These are phyloP conservation scores for Penicillium ochrochloron DNA, from an alignment of 495 filamentous ascomycete species.

Conservation along the genomic window DNA sequence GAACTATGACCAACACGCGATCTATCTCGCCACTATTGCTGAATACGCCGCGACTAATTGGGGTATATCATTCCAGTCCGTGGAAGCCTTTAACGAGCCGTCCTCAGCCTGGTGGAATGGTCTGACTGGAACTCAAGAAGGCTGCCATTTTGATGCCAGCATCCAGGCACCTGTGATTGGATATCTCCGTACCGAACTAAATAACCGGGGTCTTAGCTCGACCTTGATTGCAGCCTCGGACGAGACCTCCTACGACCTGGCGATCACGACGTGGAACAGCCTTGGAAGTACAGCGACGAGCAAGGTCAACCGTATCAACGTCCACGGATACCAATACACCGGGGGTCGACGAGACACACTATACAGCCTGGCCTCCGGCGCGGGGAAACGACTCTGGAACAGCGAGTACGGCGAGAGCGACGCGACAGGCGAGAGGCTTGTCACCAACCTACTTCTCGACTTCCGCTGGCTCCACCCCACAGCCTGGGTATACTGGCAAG, in stretches of 20 bases:
- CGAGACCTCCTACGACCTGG: conserved; percentile 16
- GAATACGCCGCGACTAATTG: conserved; percentile 18
- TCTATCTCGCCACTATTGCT: conserved; percentile 22
- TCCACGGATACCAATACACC: conserved; percentile 16
- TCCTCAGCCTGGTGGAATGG: conserved; percentile 19
- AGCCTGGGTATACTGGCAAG: conserved; percentile 25
- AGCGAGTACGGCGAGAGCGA: conserved; percentile 25
- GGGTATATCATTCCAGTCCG: conserved; percentile 22
- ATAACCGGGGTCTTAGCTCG: conserved; percentile 11
- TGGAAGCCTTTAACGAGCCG: conserved; percentile 25
- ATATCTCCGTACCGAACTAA: conserved; percentile 13
- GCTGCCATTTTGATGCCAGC: conserved; percentile 18
- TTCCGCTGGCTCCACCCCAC: conserved; percentile 13
- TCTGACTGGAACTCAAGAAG: conserved; percentile 19
- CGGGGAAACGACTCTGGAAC: conserved; percentile 20
- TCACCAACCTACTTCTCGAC: conserved; percentile 16
- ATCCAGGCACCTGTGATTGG: conserved; percentile 17
- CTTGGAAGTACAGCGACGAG: conserved; percentile 12
- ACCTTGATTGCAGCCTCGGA: conserved; percentile 21
- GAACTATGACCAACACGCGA: conserved; percentile 23
- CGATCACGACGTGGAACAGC: conserved; percentile 17
- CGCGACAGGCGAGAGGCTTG: conserved; percentile 7
- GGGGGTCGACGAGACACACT: conserved; percentile 16
- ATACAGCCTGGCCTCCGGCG: conserved; percentile 13
- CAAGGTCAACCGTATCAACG: conserved; percentile 18